A percentile compares a stretch with the other conserved stretches of the same genome.
Conservation (phyloP, 768 basidiomycete species). For the Baorangia bicolor region DNA sequence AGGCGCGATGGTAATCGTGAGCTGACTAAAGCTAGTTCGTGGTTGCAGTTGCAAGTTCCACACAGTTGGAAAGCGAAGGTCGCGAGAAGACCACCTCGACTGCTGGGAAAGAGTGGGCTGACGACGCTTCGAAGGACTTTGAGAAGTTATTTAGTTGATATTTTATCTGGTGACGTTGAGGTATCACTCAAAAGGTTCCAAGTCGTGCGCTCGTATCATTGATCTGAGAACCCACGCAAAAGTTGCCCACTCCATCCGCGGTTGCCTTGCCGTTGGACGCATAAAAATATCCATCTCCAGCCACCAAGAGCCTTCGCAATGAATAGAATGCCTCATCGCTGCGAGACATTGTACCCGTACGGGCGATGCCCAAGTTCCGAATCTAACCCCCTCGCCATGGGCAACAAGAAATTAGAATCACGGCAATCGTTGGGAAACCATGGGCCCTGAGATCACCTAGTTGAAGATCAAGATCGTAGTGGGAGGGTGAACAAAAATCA, state of each 20-base stretch:
- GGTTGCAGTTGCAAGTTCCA: too few relatives aligned
- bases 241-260: too few relatives aligned
- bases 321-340: not conserved
- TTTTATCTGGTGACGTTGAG: not conserved
- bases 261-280: too few relatives aligned
- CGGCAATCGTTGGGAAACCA: not conserved
- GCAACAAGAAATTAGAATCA: not conserved
- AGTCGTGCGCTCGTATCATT: not conserved
- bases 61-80: not conserved
- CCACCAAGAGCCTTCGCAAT: not conserved
- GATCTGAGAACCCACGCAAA: not conserved
- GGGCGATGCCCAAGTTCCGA: not conserved
- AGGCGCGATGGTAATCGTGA: not conserved
- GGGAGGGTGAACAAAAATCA: not conserved
- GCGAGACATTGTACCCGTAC: not conserved
- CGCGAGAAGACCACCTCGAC: not conserved
- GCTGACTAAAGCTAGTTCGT: not conserved
- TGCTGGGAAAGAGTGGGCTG: not conserved
- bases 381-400: not conserved
- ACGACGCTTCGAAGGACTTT: not conserved
- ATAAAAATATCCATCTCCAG: not conserved
- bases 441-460: not conserved
- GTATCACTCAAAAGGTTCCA: not conserved
- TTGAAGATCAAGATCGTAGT: not conserved
- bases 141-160: not conserved